Conservation (phyloP, 495 filamentous ascomycete genomes). For the Extremus antarcticus region DNA sequence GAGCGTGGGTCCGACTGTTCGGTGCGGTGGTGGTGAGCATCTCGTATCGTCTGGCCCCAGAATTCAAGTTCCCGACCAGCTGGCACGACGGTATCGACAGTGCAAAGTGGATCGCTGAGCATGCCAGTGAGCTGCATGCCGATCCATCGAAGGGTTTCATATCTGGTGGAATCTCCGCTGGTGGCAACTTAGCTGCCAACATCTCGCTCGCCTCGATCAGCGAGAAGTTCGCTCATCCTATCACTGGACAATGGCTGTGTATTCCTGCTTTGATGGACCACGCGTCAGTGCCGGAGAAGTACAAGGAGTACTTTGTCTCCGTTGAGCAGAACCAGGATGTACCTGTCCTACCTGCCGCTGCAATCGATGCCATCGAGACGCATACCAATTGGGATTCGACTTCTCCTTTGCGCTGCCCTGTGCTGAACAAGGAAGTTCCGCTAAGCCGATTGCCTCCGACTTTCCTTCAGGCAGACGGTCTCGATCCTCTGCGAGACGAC, state of each 20-base stretch:
- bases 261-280: slow-evolving; percentile 12
- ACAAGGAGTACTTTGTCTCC: slow-evolving; percentile 11
- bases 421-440: slow-evolving; percentile 5
- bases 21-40: slow-evolving; percentile 58
- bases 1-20: slow-evolving; percentile 34
- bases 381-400: slow-evolving; percentile 5
- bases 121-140: slow-evolving; percentile 15
- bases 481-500: slow-evolving; percentile 35
- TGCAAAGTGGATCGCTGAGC: slow-evolving; percentile 11
- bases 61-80: slow-evolving; percentile 64
- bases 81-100: slow-evolving; percentile 50
- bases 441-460: slow-evolving; percentile 2
- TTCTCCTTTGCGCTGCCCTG: slow-evolving; percentile 10
- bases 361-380: slow-evolving; percentile 2
- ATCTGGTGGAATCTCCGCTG: slow-evolving; percentile 21
- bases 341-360: slow-evolving; percentile 4
- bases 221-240: slow-evolving; percentile 13
- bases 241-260: slow-evolving; percentile 20
- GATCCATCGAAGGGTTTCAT: slow-evolving; percentile 22
- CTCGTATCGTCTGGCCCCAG: slow-evolving; percentile 67
- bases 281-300: slow-evolving; percentile 17
- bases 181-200: slow-evolving; percentile 16
- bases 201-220: slow-evolving; percentile 7
- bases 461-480: slow-evolving; percentile 20
- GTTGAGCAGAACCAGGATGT: slow-evolving; percentile 14